A percentile compares a stretch with the other conserved stretches of the same genome.
Conservation (phyloP, 164 flowering plant species). For the Echeveria elegans region DNA sequence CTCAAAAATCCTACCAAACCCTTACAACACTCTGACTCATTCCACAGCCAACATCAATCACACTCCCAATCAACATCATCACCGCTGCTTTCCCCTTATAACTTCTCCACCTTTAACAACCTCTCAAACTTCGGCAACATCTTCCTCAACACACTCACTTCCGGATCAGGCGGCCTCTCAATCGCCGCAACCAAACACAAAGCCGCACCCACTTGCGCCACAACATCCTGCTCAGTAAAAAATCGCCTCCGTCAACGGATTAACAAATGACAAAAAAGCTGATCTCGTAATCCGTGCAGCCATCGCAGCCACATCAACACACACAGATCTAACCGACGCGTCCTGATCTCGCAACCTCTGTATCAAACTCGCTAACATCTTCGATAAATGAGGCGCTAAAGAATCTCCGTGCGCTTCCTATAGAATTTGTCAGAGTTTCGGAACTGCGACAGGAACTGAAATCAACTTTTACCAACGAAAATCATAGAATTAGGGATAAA, state of each 20-base stretch:
- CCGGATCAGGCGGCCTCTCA: too few relatives aligned
- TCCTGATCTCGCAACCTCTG: conserved; percentile 75
- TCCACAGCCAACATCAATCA: conserved; percentile 32
- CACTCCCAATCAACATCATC: too few relatives aligned
- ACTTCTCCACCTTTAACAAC: conserved; percentile 19
- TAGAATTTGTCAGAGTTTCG: too few relatives aligned
- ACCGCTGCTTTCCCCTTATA: conserved; percentile 57
- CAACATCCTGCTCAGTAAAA: conserved; percentile 60
- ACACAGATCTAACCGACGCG: conserved; percentile 59
- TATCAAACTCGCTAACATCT: conserved; percentile 40
- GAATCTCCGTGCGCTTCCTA: conserved; percentile 40
- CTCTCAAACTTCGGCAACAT: too few relatives aligned
- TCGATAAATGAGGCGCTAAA: conserved; percentile 51
- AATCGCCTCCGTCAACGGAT: conserved; percentile 59
- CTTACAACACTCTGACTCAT: conserved; percentile 21
- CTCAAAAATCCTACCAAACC: conserved; percentile 50
- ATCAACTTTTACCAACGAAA: too few relatives aligned
- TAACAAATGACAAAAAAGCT: conserved; percentile 39
- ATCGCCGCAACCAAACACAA: conserved; percentile 47
- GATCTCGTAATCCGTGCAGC: conserved; percentile 34
- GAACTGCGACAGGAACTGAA: too few relatives aligned
- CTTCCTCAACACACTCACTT: too few relatives aligned
- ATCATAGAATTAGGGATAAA: too few relatives aligned
- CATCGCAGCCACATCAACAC: conserved; percentile 38
- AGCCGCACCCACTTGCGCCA: conserved; percentile 67